phyloP scores from a whole-genome alignment of 495 filamentous ascomycete genomes.

The Neurospora discreta region DNA sequence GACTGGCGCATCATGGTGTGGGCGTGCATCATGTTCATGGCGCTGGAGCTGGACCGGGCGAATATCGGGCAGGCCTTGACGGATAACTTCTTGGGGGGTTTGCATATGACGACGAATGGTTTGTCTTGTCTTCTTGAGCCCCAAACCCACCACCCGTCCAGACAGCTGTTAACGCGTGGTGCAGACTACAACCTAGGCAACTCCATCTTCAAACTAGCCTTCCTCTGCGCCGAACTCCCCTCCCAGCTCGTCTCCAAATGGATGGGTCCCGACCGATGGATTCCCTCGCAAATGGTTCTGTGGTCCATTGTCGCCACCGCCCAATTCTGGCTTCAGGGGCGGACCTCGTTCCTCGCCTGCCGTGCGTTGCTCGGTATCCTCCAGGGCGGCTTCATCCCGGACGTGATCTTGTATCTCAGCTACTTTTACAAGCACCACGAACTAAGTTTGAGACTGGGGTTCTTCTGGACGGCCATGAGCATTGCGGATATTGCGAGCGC shows the following conservation, averaged over 20 bases:
- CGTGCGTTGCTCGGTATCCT: slow-evolving; percentile 60
- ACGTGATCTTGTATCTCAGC: slow-evolving; percentile 54
- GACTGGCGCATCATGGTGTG: slow-evolving; percentile 40
- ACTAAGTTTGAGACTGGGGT: slow-evolving; percentile 40
- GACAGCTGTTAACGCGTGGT: background rate
- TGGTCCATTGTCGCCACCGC: slow-evolving; percentile 64
- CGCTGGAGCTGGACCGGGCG: slow-evolving; percentile 67
- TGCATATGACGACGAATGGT: slow-evolving; percentile 28
- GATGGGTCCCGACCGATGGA: slow-evolving; percentile 76
- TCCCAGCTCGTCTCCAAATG: slow-evolving; percentile 68
- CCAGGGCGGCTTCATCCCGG: slow-evolving; percentile 60
- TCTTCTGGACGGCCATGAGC: slow-evolving; percentile 58
- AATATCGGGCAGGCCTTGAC: slow-evolving; percentile 41
- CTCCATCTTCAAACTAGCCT: slow-evolving; percentile 59
- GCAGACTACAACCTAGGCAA: slow-evolving; percentile 64
- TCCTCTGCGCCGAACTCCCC: slow-evolving; percentile 62
- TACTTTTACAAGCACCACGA: slow-evolving; percentile 61
- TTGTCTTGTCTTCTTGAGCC: background rate
- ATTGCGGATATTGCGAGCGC: slow-evolving; percentile 53
- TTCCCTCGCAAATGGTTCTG: slow-evolving; percentile 67
- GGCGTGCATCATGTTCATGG: slow-evolving; percentile 74
- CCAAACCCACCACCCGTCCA: background rate
- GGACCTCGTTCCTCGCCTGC: slow-evolving; percentile 50
- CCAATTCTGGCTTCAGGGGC: slow-evolving; percentile 54
- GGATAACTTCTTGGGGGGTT: slow-evolving; percentile 28